Evolutionary conservation across 495 filamentous ascomycete genomes (phyloP).

Genomic region (Penicillium cinerascens): DNA sequence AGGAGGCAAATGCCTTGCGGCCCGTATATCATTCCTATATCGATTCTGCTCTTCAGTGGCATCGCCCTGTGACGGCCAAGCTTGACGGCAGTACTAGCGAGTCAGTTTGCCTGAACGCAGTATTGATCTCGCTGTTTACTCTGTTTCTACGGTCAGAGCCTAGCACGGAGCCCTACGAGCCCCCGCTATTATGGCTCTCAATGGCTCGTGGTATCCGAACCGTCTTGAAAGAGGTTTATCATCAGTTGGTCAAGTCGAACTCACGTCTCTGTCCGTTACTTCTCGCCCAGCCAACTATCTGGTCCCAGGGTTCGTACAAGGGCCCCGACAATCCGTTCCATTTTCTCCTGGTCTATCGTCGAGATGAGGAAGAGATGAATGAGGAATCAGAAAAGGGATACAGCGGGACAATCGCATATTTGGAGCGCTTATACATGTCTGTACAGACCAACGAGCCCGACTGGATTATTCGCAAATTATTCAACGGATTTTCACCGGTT

Average conservation of each 20-base stretch:
- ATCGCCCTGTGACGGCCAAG: conserved; percentile 13
- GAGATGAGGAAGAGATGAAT: conserved; percentile 15
- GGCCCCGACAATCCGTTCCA: conserved; percentile 12
- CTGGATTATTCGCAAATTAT: conserved; percentile 24
- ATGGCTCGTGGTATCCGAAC: conserved; percentile 20
- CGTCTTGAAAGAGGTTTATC: conserved; percentile 9
- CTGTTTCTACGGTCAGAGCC: conserved; percentile 19
- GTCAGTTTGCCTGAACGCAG: conserved; percentile 15
- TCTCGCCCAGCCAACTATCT: conserved; percentile 10
- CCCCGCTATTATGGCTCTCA: conserved; percentile 20
- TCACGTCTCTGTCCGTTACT: conserved; percentile 16
- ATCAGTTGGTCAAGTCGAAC: conserved; percentile 6
- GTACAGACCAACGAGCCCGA: conserved; percentile 19
- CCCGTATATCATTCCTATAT: conserved; percentile 21
- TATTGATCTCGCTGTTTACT: conserved; percentile 19
- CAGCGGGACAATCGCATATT: conserved; percentile 25
- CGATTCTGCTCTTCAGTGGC: conserved; percentile 15
- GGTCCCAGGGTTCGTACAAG: conserved; percentile 3
- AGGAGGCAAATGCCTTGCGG: conserved; percentile 14
- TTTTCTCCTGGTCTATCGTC: conserved; percentile 14
- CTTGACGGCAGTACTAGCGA: conserved; percentile 12
- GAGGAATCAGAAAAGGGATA: conserved; percentile 30
- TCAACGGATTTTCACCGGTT: conserved; percentile 36
- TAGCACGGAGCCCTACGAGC: conserved; percentile 12
- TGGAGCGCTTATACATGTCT: conserved; percentile 30